A percentile compares a stretch with the other conserved stretches of the same genome.
phyloP scores from a whole-genome alignment of 257 asterid species.

The Ballota nigra region DNA sequence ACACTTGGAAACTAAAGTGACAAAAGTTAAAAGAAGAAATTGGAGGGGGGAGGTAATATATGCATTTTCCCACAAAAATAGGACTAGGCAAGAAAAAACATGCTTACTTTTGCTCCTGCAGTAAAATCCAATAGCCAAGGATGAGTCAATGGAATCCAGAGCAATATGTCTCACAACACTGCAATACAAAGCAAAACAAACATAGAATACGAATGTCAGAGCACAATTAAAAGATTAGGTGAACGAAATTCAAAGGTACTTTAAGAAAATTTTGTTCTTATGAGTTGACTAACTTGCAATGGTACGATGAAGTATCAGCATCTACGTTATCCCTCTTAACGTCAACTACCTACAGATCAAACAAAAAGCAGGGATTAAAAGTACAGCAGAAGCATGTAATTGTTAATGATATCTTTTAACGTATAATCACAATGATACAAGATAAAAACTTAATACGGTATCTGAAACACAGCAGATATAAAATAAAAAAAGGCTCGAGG shows the following conservation, averaged over 20 bases:
- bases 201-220: neutral
- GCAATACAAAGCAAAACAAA: conserved; percentile 23
- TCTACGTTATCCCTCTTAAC: conserved; percentile 50
- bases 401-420: too few relatives aligned
- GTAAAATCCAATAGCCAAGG: conserved; percentile 88
- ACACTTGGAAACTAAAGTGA: too few relatives aligned
- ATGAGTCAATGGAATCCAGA: conserved; percentile 85
- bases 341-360: conserved; percentile 59
- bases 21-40: neutral
- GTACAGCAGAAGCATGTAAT: neutral
- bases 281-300: conserved; percentile 68
- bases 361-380: conserved; percentile 1
- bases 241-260: neutral
- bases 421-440: too few relatives aligned
- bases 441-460: too few relatives aligned
- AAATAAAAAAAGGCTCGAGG: too few relatives aligned
- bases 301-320: conserved; percentile 71
- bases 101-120: conserved; percentile 71
- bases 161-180: conserved; percentile 76
- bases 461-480: too few relatives aligned
- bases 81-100: too few relatives aligned
- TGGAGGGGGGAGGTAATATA: too few relatives aligned
- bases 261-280: neutral
- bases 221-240: neutral
- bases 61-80: too few relatives aligned